Percentiles rank a stretch among this genome's conserved stretches.
Conservation (phyloP, 371 early-diverging fungal genomes). For the Catenaria anguillulae region DNA sequence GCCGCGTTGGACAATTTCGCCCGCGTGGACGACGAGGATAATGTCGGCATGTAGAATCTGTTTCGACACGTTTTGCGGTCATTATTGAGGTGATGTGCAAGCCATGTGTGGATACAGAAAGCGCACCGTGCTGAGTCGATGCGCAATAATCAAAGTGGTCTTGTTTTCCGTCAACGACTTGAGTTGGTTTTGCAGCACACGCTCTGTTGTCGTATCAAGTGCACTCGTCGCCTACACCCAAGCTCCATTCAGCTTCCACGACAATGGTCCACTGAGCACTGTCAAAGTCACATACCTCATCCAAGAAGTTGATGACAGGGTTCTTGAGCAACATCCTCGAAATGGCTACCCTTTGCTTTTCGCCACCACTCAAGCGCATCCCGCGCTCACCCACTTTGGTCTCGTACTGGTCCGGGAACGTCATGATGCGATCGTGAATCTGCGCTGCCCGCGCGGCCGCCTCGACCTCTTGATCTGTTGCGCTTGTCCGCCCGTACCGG, state of each 20-base stretch:
- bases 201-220: constrained; percentile 5
- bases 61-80: no score
- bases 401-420: constrained; percentile 67
- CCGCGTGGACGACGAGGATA: constrained; percentile 57
- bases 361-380: constrained; percentile 70
- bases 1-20: constrained; percentile 63
- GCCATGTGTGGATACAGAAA: no score
- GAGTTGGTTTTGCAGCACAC: constrained; percentile 2
- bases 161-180: constrained; percentile 44
- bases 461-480: constrained; percentile 42
- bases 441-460: constrained; percentile 69
- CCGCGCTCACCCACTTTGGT: constrained; percentile 91
- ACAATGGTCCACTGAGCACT: no score
- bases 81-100: no score
- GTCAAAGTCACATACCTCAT: no score
- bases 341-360: constrained; percentile 84
- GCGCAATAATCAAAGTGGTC: constrained; percentile 89
- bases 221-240: constrained; percentile 3
- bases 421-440: constrained; percentile 49
- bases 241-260: no score
- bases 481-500: constrained; percentile 38
- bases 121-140: constrained; percentile 50
- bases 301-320: constrained; percentile 27
- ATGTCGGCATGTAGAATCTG: constrained; percentile 15
- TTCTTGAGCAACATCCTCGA: constrained; percentile 60